Evolutionary conservation across 305 asterid genomes (phyloP).

Genomic region (Petunia hybrid): DNA sequence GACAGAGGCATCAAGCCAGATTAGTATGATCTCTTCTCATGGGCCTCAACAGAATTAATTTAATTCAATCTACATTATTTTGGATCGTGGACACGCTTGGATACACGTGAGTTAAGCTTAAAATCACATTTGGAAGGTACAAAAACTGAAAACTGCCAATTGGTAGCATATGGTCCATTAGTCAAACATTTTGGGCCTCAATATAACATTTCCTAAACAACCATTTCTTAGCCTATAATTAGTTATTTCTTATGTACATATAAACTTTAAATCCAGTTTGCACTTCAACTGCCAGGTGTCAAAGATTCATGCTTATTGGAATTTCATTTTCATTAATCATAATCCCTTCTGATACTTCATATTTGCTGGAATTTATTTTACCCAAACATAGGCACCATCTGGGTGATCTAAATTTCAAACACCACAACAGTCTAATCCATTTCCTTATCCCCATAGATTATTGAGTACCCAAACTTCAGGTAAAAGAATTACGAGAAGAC

Average conservation of each 20-base stretch:
- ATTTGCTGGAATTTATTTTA: not conserved
- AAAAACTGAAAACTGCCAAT: not conserved
- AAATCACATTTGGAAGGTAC: not conserved
- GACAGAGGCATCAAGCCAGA: not conserved
- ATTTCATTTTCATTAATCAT: not conserved
- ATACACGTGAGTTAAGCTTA: not conserved
- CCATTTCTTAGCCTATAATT: not conserved
- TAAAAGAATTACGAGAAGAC: not conserved
- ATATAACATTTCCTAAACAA: not conserved
- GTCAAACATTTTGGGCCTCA: not conserved
- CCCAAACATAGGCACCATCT: not conserved
- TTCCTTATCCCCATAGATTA: not conserved
- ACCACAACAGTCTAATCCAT: not conserved
- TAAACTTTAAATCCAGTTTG: not conserved
- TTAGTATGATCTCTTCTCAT: not conserved
- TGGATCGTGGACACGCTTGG: not conserved
- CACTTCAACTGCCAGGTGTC: not conserved
- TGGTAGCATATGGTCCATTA: not conserved
- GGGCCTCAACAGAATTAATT: not conserved
- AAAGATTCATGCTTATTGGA: not conserved
- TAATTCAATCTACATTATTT: not conserved
- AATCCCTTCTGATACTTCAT: not conserved
- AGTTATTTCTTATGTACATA: not conserved
- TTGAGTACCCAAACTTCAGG: not conserved
- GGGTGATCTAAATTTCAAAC: not conserved